Base-by-base conservation (phyloP, 345 rosid genomes). In the Passiflora organensis region DNA sequence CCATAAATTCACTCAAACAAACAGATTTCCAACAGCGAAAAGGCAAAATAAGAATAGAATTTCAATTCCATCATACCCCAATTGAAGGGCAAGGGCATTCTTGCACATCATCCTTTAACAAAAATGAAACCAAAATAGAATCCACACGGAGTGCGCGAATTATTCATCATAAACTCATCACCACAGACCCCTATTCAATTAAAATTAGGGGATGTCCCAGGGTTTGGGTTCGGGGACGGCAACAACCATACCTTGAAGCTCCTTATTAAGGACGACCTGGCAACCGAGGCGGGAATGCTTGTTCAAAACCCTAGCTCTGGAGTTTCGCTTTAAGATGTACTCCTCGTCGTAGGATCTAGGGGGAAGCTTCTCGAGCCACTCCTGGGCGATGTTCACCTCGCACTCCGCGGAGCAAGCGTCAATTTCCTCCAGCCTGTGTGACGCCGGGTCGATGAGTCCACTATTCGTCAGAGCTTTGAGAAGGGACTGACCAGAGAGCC, bases 371-470 rank as follows among this genome's bases (percentile, higher is more conserved):
- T 80, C 80, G 4, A 93, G 74, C 97, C 96, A 89, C 55, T 93
- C 99, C 83, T 93, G 79, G 1, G 97, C 99, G 83, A 93, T 89
- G 75, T 54, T 82, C 58, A 93, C 99, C 83, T 93, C 99, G 78
- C 97, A 93, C 63, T 93, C 99, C 13, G 99, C 83, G 28, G 95
- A 89, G 76, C 99, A 93, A 47, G 99, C 99, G 12, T 93, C 99
- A 80, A 93, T 89, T 49, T 93, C 97, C 44, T 89, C 99, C 24
- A 86, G 78, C 11, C 97, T 82, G 73, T 89, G 97, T 19, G 99
- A 93, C 15, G 73, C 85, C 22, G 97, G 97, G 53, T 93, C 99
- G 65, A 93, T 93, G 39, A 89, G 67, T 12, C 96, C 90, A 51
- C 65, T 54, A 66, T 89, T 84, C 18, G 82, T 59, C 10, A 93